phyloP scores from a whole-genome alignment of 2,329 filamentous ascomycete species.

The Arachnopeziza araneosa region DNA sequence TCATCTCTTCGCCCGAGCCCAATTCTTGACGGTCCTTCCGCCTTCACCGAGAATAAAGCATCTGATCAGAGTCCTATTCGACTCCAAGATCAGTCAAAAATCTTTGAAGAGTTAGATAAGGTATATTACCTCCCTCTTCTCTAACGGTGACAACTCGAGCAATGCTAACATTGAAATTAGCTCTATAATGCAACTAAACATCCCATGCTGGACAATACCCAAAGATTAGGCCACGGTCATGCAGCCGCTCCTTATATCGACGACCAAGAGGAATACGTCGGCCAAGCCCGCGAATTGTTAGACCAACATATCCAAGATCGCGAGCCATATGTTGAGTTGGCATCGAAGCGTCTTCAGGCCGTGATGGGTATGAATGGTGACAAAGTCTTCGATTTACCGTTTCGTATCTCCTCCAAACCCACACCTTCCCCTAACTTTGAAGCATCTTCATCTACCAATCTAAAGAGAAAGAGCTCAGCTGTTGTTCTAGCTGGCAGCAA shows the following conservation, averaged over 20 bases:
- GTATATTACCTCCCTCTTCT: background rate
- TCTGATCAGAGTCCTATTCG: background rate
- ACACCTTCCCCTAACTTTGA: background rate
- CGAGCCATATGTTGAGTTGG: background rate
- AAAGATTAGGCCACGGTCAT: background rate
- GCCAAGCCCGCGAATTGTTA: background rate
- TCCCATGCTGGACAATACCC: background rate
- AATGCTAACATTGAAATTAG: background rate
- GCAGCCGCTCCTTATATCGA: background rate
- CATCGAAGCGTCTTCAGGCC: background rate
- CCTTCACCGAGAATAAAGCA: background rate
- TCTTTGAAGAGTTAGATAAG: background rate
- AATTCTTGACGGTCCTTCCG: background rate
- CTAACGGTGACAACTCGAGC: background rate
- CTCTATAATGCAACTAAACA: background rate
- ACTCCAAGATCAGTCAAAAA: background rate
- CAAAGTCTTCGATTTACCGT: background rate
- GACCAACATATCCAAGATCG: background rate
- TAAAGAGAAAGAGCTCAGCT: background rate
- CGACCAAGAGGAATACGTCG: background rate
- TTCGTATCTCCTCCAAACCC: background rate
- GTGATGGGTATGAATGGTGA: background rate
- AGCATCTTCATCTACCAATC: background rate
- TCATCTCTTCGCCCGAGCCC: background rate
- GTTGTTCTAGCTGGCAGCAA: background rate